Evolutionary conservation across 768 basidiomycete species (phyloP).

Genomic region (Chalciporus chontae): DNA sequence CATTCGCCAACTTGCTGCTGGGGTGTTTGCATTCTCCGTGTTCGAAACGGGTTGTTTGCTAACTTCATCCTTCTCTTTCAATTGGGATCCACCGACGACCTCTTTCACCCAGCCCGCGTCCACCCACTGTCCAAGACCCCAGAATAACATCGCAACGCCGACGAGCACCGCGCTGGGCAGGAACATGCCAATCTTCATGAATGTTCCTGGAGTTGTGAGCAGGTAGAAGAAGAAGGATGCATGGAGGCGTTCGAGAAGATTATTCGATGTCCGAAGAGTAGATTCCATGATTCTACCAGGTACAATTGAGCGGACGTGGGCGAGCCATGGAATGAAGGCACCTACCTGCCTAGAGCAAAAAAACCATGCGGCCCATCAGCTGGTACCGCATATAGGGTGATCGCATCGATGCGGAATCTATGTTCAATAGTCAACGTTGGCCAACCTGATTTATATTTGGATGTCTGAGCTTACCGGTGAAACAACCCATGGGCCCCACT

Average conservation of each 20-base stretch:
- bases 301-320: background rate
- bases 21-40: background rate
- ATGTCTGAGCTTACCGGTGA: slow-evolving; percentile 55
- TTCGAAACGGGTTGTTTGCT: slow-evolving; percentile 10
- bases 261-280: slow-evolving; percentile 85
- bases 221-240: slow-evolving; percentile 98
- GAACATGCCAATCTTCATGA: slow-evolving; percentile 88
- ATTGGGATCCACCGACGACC: background rate
- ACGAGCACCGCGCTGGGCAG: slow-evolving; percentile 85
- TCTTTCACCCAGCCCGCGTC: slow-evolving; percentile 53
- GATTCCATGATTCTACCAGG: slow-evolving; percentile 73
- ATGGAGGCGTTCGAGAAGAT: slow-evolving; percentile 92
- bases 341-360: slow-evolving; percentile 84
- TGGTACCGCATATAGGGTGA: slow-evolving; percentile 87
- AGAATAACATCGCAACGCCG: slow-evolving; percentile 81
- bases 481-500: slow-evolving; percentile 90
- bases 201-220: slow-evolving; percentile 47
- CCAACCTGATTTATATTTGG: background rate
- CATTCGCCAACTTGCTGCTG: slow-evolving; percentile 5
- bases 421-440: background rate
- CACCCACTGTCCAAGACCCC: slow-evolving; percentile 74
- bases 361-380: slow-evolving; percentile 94
- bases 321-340: background rate
- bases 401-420: slow-evolving; percentile 91
- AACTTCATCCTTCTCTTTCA: slow-evolving; percentile 3